These are phyloP conservation scores for Adansonia digitata DNA, from an alignment of 345 rosid species.

Conservation along the genomic window DNA sequence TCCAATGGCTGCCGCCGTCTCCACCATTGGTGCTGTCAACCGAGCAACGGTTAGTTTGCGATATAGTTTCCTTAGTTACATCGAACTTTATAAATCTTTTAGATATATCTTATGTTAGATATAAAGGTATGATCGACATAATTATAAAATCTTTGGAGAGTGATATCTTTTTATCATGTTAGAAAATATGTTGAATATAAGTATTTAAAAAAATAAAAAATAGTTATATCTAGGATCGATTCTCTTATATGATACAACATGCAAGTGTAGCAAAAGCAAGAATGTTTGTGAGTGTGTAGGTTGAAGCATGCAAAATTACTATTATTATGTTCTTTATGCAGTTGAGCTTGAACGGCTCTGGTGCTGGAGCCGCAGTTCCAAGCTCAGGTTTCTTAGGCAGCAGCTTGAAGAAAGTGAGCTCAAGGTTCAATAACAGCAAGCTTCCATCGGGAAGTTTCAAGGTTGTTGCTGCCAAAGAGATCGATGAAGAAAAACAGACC, in stretches of 20 bases:
- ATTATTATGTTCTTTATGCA: conserved; percentile 19
- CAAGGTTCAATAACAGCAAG: conserved; percentile 35
- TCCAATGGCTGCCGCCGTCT: conserved; percentile 70
- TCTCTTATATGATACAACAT: neutral
- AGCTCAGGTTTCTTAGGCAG: conserved; percentile 63
- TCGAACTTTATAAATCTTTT: no score
- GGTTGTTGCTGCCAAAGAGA: conserved; percentile 37
- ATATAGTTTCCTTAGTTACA: neutral
- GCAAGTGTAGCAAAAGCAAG: neutral
- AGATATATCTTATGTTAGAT: no score
- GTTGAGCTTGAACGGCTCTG: conserved; percentile 75
- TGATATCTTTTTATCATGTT: no score
- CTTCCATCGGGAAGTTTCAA: conserved; percentile 40
- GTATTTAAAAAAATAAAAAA: no score
- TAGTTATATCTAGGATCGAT: no score
- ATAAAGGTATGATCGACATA: no score
- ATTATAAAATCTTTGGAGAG: no score
- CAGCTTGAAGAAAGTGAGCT: conserved; percentile 62
- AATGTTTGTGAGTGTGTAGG: no score
- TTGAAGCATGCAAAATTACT: no score
- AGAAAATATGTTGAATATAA: no score
- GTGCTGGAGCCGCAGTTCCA: conserved; percentile 52
- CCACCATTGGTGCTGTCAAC: conserved; percentile 77
- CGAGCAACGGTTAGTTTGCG: conserved; percentile 74
- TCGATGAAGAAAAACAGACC: conserved; percentile 60